Evolutionary conservation across 2,329 filamentous ascomycete genomes (phyloP).

Genomic region (Amesomyces nigricolor): DNA sequence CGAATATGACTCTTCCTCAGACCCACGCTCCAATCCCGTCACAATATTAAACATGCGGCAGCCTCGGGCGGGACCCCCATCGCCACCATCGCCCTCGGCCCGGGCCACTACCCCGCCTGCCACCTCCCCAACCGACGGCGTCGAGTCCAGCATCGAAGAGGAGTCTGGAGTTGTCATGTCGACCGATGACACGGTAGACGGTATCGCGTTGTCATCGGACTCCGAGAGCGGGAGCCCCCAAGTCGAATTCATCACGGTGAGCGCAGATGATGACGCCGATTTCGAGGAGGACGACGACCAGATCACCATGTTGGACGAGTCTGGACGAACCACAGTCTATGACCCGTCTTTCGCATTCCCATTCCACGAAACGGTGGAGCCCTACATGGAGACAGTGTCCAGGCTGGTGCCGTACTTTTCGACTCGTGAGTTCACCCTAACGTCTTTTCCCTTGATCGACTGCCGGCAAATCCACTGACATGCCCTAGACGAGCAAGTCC

Average conservation of each 20-base stretch:
- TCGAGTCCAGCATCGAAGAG: slow-evolving; percentile 42
- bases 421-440: slow-evolving; percentile 19
- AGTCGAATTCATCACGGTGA: slow-evolving; percentile 39
- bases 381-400: slow-evolving; percentile 27
- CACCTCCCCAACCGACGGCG: slow-evolving; percentile 26
- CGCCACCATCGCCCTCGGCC: slow-evolving; percentile 38
- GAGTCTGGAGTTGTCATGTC: slow-evolving; percentile 38
- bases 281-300: slow-evolving; percentile 19
- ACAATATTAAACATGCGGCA: slow-evolving; percentile 53
- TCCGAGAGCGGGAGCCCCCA: slow-evolving; percentile 41
- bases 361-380: slow-evolving; percentile 32
- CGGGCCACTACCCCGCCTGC: slow-evolving; percentile 22
- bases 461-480: slow-evolving; percentile 24
- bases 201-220: slow-evolving; percentile 33
- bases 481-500: slow-evolving; percentile 39
- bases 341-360: slow-evolving; percentile 47
- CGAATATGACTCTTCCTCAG: slow-evolving; percentile 32
- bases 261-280: slow-evolving; percentile 34
- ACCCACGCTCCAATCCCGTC: slow-evolving; percentile 51
- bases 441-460: neutral
- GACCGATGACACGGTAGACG: slow-evolving; percentile 25
- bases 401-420: slow-evolving; percentile 27
- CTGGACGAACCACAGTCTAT: slow-evolving; percentile 22
- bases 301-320: slow-evolving; percentile 25
- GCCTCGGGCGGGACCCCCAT: slow-evolving; percentile 37